These are phyloP conservation scores for Pleurotus citrinopileatus DNA, from an alignment of 768 basidiomycete species.

Conservation along the genomic window DNA sequence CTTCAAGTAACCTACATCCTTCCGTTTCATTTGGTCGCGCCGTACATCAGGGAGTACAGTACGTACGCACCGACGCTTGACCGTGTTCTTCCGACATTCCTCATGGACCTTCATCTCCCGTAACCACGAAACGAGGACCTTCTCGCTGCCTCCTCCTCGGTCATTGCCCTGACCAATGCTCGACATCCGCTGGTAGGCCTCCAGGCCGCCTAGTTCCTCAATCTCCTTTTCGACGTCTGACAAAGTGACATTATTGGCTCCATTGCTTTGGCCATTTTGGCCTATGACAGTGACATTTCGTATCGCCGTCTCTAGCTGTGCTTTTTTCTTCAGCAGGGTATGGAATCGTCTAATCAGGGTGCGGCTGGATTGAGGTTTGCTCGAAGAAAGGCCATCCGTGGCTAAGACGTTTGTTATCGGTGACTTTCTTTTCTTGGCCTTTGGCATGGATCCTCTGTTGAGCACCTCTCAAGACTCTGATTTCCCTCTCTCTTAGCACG, in stretches of 20 bases:
- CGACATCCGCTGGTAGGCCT: slow-evolving; percentile 82
- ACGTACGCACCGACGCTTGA: slow-evolving; percentile 35
- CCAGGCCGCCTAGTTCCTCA: slow-evolving; percentile 70
- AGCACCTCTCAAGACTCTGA: neutral
- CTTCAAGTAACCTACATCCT: slow-evolving; percentile 72
- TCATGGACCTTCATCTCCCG: slow-evolving; percentile 43
- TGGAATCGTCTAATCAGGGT: slow-evolving; percentile 80
- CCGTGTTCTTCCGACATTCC: slow-evolving; percentile 18
- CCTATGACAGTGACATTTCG: slow-evolving; percentile 14
- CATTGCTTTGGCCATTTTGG: slow-evolving; percentile 14
- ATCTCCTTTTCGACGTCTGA: slow-evolving; percentile 60
- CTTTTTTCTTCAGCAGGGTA: slow-evolving; percentile 67
- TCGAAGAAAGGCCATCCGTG: slow-evolving; percentile 32
- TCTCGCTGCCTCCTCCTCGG: slow-evolving; percentile 88
- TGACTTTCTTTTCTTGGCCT: slow-evolving; percentile 38
- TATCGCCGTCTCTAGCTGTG: slow-evolving; percentile 38
- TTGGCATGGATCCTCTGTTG: slow-evolving; percentile 33
- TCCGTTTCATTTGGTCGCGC: neutral
- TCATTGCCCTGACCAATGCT: slow-evolving; percentile 75
- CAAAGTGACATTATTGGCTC: slow-evolving; percentile 27
- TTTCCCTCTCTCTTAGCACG: neutral
- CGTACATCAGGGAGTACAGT: neutral
- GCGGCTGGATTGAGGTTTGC: slow-evolving; percentile 60
- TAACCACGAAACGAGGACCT: slow-evolving; percentile 74
- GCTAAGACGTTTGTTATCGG: slow-evolving; percentile 37